These are phyloP conservation scores for Tylopilus vinaceipallidus DNA, from an alignment of 768 basidiomycete genomes.

Conservation along the genomic window DNA sequence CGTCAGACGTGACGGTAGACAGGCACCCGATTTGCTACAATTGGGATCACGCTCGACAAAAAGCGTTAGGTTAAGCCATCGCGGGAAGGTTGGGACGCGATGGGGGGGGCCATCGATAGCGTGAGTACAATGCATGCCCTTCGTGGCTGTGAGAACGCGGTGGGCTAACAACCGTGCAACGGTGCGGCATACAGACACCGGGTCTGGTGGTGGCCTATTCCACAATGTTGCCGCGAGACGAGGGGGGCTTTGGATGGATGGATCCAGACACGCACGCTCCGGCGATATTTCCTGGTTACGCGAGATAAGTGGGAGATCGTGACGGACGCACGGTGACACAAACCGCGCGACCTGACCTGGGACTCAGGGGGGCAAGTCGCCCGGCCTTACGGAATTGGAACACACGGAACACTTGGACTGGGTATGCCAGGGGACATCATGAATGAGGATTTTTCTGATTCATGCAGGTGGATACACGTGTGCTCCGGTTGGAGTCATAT, in stretches of 20 bases:
- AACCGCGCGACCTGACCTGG: too few relatives aligned
- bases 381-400: too few relatives aligned
- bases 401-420: too few relatives aligned
- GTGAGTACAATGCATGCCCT: too few relatives aligned
- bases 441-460: conserved; percentile 2
- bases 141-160: conserved; percentile 16
- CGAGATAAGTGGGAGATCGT: conserved; percentile 11
- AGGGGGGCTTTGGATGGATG: too few relatives aligned
- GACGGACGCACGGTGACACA: too few relatives aligned
- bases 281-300: conserved; percentile 20
- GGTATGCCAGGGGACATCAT: too few relatives aligned
- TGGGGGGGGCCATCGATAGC: conserved; percentile 15
- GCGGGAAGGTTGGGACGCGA: conserved; percentile 14
- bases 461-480: conserved; percentile 27
- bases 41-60: conserved; percentile 7
- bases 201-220: conserved; percentile 4
- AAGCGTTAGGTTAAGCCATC: conserved; percentile 14
- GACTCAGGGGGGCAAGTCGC: conserved; percentile 16
- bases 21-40: conserved; percentile 20
- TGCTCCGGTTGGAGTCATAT: conserved; percentile 5
- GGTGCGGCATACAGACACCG: conserved; percentile 7
- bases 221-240: conserved; percentile 3
- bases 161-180: conserved; percentile 4
- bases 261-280: too few relatives aligned
- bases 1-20: conserved; percentile 18